Conservation (phyloP, 2,329 filamentous ascomycete genomes). For the Clarireedia hainanense region DNA sequence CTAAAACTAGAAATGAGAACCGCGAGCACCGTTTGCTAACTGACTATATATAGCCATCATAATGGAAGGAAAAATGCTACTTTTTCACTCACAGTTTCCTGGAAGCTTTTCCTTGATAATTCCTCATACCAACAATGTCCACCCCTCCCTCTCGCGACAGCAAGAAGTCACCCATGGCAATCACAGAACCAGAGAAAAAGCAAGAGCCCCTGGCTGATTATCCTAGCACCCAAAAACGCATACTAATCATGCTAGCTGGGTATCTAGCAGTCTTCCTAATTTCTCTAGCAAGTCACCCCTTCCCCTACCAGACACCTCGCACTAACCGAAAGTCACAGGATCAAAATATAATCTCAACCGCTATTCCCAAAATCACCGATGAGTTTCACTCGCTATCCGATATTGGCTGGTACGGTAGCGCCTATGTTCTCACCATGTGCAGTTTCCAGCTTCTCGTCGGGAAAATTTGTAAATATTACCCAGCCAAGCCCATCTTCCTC, state of each 20-base stretch:
- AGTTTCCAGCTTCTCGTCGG: slow-evolving; percentile 26
- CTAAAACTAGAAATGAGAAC: too few species aligned
- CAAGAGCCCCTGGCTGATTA: background rate
- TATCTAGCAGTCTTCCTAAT: slow-evolving; percentile 41
- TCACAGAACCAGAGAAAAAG: background rate
- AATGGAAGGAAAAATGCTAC: too few species aligned
- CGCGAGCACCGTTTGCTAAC: too few species aligned
- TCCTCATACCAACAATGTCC: too few species aligned
- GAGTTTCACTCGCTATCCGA: slow-evolving; percentile 41
- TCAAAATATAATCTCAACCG: slow-evolving; percentile 33
- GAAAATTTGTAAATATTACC: slow-evolving; percentile 29
- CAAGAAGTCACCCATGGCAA: background rate
- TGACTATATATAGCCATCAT: too few species aligned
- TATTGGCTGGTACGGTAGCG: slow-evolving; percentile 50
- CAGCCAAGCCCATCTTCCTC: slow-evolving; percentile 28
- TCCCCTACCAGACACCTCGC: background rate
- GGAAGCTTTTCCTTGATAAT: too few species aligned
- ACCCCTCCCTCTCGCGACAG: too few species aligned
- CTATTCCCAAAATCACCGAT: slow-evolving; percentile 47
- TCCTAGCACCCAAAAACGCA: slow-evolving; percentile 12
- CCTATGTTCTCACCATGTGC: slow-evolving; percentile 43
- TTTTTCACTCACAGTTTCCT: too few species aligned
- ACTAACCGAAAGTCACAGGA: background rate
- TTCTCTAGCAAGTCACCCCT: slow-evolving; percentile 20
- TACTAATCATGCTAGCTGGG: slow-evolving; percentile 39